Evolutionary conservation across 768 basidiomycete genomes (phyloP).

Genomic region (Auricularia sp.): DNA sequence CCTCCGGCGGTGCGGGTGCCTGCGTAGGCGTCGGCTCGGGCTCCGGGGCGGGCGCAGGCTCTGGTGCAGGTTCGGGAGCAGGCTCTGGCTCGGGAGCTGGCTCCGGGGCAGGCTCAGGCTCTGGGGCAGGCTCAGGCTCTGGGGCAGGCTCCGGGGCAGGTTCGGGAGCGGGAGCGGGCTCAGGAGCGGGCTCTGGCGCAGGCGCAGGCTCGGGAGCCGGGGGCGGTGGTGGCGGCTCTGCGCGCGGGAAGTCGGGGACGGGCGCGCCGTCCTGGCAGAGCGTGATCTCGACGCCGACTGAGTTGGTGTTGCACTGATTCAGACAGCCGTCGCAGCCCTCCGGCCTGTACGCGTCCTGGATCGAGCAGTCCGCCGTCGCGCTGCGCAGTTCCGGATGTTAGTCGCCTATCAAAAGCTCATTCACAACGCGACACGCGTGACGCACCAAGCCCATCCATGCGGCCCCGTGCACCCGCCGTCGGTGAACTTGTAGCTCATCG

Average conservation of each 20-base stretch:
- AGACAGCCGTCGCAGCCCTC: constrained; percentile 1
- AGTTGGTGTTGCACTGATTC: constrained; percentile 1
- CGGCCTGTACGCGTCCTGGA: not conserved
- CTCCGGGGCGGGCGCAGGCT: not conserved
- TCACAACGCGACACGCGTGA: not conserved
- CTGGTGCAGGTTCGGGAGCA: not conserved
- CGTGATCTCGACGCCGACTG: not conserved
- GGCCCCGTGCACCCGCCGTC: not conserved
- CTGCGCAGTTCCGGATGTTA: not conserved
- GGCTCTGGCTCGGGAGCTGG: not conserved
- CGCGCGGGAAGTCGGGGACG: not conserved
- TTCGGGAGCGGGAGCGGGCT: not conserved
- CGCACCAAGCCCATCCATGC: not conserved
- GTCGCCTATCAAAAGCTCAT: too few relatives aligned
- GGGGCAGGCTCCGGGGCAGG: not conserved
- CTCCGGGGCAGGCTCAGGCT: not conserved
- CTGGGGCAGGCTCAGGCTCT: not conserved
- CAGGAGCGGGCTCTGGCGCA: not conserved
- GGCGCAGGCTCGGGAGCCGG: not conserved
- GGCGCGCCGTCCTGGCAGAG: not conserved
- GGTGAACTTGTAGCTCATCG: constrained; percentile 1
- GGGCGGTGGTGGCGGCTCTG: not conserved
- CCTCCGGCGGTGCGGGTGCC: not conserved
- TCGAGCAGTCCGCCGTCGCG: not conserved
- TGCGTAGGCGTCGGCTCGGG: too few relatives aligned